A percentile compares a stretch with the other conserved stretches of the same genome.
phyloP scores from a whole-genome alignment of 805 yeast species.

The Candida tallmaniae region DNA sequence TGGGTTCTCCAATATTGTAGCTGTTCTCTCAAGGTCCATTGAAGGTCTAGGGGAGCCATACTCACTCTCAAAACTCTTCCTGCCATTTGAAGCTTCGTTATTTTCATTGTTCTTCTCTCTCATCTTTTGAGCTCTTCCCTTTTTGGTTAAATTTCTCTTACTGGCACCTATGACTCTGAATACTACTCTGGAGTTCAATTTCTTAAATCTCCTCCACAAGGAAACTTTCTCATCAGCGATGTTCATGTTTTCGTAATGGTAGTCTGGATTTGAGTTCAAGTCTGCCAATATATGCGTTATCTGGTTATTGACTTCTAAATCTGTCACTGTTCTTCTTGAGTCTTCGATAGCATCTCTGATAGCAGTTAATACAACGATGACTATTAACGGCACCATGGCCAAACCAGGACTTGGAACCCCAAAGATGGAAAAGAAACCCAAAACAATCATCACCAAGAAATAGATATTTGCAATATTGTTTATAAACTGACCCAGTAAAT shows the following conservation, averaged over 20 bases:
- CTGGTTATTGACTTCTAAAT: constrained; percentile 73
- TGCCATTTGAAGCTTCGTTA: constrained; percentile 7
- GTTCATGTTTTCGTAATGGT: constrained; percentile 46
- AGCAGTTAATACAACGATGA: constrained; percentile 70
- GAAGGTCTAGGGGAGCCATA: constrained; percentile 14
- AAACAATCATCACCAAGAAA: constrained; percentile 71
- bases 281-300: constrained; percentile 56
- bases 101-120: constrained; percentile 12
- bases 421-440: constrained; percentile 74
- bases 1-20: constrained; percentile 13
- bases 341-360: constrained; percentile 80
- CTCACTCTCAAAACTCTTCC: constrained; percentile 34
- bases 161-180: constrained; percentile 22
- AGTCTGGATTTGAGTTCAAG: constrained; percentile 19
- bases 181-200: constrained; percentile 34
- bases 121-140: constrained; percentile 31
- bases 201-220: constrained; percentile 67
- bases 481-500: constrained; percentile 66
- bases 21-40: constrained; percentile 8
- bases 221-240: constrained; percentile 61
- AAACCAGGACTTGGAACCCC: constrained; percentile 79
- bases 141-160: constrained; percentile 28
- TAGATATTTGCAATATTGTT: constrained; percentile 86
- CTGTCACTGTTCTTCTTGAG: constrained; percentile 66
- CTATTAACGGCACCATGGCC: constrained; percentile 74